Conservation (phyloP, 192 early-diverging fungal species). For the Funneliformis mosseae region DNA sequence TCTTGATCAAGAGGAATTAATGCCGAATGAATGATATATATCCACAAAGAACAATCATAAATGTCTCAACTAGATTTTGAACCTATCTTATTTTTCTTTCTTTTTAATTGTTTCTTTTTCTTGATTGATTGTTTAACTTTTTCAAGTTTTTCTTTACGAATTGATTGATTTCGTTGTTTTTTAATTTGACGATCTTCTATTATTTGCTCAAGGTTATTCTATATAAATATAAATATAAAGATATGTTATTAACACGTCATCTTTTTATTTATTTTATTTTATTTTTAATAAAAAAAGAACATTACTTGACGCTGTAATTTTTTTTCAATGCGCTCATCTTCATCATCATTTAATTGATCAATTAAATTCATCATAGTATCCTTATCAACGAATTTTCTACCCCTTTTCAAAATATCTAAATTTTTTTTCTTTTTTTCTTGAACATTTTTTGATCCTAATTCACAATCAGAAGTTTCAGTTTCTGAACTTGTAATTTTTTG, state of each 20-base stretch:
- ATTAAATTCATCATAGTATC: slow-evolving; percentile 7
- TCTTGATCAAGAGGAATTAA: not conserved
- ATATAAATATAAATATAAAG: not conserved
- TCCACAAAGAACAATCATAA: too few species aligned
- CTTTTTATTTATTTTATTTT: too few species aligned
- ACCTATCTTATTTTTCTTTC: too few species aligned
- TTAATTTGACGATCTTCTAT: not conserved
- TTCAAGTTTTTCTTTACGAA: not conserved
- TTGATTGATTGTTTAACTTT: not conserved
- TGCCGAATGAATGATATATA: too few species aligned
- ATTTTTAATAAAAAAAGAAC: not conserved
- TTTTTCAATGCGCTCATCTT: not conserved
- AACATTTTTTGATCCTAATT: not conserved
- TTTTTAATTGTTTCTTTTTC: too few species aligned
- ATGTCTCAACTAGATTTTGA: too few species aligned
- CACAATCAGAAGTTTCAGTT: too few species aligned
- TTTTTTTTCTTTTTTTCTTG: not conserved
- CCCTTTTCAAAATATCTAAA: not conserved
- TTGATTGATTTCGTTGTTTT: not conserved
- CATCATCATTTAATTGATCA: not conserved
- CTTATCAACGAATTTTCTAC: not conserved
- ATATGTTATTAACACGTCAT: too few species aligned
- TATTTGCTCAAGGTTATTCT: not conserved
- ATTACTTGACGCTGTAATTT: not conserved
- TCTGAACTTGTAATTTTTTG: too few species aligned